Base-by-base conservation (phyloP, 2,329 filamentous ascomycete genomes). In the Paraconiothyrium sp. region DNA sequence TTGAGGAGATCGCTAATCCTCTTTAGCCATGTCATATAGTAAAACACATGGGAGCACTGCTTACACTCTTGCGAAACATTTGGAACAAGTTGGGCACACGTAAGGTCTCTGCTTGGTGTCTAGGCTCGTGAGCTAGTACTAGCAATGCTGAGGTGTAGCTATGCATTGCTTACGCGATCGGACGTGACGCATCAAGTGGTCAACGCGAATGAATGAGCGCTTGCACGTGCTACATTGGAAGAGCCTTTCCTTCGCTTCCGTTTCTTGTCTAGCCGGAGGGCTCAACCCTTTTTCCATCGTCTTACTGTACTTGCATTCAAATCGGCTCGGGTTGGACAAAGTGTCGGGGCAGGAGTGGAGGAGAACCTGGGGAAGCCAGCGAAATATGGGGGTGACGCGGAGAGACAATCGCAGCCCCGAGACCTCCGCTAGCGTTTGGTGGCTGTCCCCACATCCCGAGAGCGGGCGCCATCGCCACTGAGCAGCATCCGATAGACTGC, bases 171-270 rank as follows among this genome's bases (percentile, higher is more conserved):
- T 67, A 81, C 79, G 84, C 63, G 84, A 83, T 64, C 84, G 81
- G 46, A 85, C 83, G 75, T 86, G 84, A 50, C 84, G 81, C 56
- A 80, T 82, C 27, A 86, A 76, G 72, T 86, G 84, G 69, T 86
- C 84, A 4, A 83, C 79, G 32, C 84, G 79, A 11, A 81, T 82
- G 71, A 86, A 86, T 57, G 78, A 82, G 54, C 82, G 84, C 61
- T 81, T 80, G 71, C 84, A 86, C 56, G 82, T 82, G 62, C 82
- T 82, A 67, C 84, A 86, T 67, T 83, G 82, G 67, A 84, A 85
- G 30, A 72, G 67, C 27, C 73, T 68, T 39, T 67, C 63, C 2
- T 65, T 58, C 52, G 67, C 64, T 22, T 70, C 68, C 50, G 61
- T 39, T 56, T 71, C 67, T 20, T 68, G 61, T 43, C 60, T 63